Evolutionary conservation across 2,329 filamentous ascomycete species (phyloP).

Genomic region (Trichoderma pleuroti): DNA sequence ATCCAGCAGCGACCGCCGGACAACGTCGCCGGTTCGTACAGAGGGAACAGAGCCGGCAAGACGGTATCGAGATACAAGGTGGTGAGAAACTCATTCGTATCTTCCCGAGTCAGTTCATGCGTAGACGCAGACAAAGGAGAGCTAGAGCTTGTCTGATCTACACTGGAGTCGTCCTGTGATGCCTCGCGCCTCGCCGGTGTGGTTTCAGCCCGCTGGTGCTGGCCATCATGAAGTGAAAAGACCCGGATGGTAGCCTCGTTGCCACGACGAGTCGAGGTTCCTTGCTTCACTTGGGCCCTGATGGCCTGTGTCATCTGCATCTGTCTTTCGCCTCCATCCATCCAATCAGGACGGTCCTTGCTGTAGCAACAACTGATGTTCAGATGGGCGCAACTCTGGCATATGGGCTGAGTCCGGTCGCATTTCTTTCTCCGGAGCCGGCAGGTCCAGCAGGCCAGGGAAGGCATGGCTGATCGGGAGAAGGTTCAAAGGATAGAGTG

Average conservation of each 20-base stretch:
- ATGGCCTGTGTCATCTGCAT: conserved; percentile 25
- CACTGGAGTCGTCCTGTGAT: neutral
- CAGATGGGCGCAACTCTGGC: conserved; percentile 42
- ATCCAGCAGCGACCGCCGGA: conserved; percentile 52
- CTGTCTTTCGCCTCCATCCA: conserved; percentile 38
- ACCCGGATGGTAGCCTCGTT: conserved; percentile 21
- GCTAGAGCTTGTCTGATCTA: neutral
- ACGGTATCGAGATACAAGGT: conserved; percentile 33
- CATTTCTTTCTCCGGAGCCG: conserved; percentile 55
- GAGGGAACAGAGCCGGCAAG: conserved; percentile 53
- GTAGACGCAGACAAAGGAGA: neutral
- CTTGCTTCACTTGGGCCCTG: conserved; percentile 26
- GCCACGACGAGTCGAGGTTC: conserved; percentile 30
- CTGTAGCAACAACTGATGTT: conserved; percentile 48
- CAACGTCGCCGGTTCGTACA: conserved; percentile 48
- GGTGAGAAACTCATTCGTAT: neutral
- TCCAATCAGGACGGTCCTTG: conserved; percentile 45
- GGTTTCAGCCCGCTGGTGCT: neutral
- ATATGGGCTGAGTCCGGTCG: conserved; percentile 44
- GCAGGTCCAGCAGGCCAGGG: conserved; percentile 47
- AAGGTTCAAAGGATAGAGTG: neutral
- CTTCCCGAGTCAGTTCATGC: neutral
- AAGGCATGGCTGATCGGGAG: neutral
- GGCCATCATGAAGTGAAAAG: neutral
- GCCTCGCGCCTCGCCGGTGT: neutral